A percentile compares a stretch with the other conserved stretches of the same genome.
Conservation (phyloP, 2,329 filamentous ascomycete genomes). For the Colletotrichum karsti region DNA sequence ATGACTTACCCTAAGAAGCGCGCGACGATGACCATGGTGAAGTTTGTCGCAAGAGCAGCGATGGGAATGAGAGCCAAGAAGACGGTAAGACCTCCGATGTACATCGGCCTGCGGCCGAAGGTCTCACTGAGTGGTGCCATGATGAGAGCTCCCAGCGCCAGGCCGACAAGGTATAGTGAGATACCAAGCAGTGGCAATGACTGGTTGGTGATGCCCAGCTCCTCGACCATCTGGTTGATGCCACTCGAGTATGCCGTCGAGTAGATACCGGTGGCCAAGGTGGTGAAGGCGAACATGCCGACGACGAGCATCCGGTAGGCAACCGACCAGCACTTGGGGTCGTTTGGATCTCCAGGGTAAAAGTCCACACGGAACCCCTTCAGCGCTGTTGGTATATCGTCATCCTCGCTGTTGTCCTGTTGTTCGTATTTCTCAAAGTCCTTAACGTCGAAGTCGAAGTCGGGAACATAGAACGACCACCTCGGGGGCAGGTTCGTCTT, state of each 20-base stretch:
- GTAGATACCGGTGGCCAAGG: slow-evolving; percentile 21
- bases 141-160: slow-evolving; percentile 66
- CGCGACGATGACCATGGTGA: slow-evolving; percentile 62
- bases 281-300: slow-evolving; percentile 25
- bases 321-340: slow-evolving; percentile 48
- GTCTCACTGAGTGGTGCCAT: slow-evolving; percentile 67
- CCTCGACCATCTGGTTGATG: slow-evolving; percentile 8
- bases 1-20: slow-evolving; percentile 49
- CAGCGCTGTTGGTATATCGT: neutral
- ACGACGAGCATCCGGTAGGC: slow-evolving; percentile 13
- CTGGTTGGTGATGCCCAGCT: slow-evolving; percentile 33
- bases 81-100: slow-evolving; percentile 58
- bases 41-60: slow-evolving; percentile 49
- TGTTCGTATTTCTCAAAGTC: slow-evolving; percentile 17
- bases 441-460: slow-evolving; percentile 30
- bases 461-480: slow-evolving; percentile 31
- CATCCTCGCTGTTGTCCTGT: neutral
- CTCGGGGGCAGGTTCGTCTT: slow-evolving; percentile 29
- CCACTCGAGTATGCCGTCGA: slow-evolving; percentile 19
- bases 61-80: slow-evolving; percentile 66
- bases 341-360: slow-evolving; percentile 58
- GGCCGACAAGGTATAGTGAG: slow-evolving; percentile 69
- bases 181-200: slow-evolving; percentile 66
- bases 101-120: slow-evolving; percentile 62
- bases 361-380: slow-evolving; percentile 67